Conservation (phyloP, 768 basidiomycete genomes). For the Rickenella mellea region DNA sequence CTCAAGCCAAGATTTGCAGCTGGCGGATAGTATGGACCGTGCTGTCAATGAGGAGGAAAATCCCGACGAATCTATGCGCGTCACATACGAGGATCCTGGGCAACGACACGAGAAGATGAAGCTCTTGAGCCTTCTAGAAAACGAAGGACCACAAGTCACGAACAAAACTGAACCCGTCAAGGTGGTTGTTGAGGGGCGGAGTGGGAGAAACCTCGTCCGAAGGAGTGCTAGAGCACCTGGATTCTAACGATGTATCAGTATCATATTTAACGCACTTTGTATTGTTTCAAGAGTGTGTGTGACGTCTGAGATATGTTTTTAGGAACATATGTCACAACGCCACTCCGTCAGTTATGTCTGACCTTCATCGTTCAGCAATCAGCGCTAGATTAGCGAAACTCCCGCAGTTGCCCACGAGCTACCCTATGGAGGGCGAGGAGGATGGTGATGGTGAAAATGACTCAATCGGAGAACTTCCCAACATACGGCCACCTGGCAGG, state of each 20-base stretch:
- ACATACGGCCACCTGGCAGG: constrained; percentile 44
- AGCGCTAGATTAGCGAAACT: constrained; percentile 66
- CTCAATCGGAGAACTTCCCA: constrained; percentile 50
- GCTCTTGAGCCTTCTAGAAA: constrained; percentile 35
- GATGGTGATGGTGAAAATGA: constrained; percentile 41
- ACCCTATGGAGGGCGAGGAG: constrained; percentile 20
- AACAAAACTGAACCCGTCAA: not conserved
- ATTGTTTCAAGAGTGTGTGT: too few species aligned
- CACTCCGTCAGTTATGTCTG: constrained; percentile 39
- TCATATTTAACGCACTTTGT: not conserved
- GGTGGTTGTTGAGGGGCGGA: not conserved
- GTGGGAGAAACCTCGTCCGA: not conserved
- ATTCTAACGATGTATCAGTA: not conserved
- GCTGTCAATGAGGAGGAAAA: not conserved
- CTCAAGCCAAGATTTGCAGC: too few species aligned
- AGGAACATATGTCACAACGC: not conserved
- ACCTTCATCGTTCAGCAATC: constrained; percentile 70
- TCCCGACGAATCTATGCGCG: constrained; percentile 39
- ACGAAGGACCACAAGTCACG: too few species aligned
- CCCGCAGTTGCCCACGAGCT: constrained; percentile 41
- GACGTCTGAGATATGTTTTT: not conserved
- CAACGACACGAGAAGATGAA: constrained; percentile 49
- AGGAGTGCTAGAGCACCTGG: not conserved
- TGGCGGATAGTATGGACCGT: not conserved
- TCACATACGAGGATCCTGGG: constrained; percentile 61